These are phyloP conservation scores for Mrakiaceae sp. DNA, from an alignment of 1,284 basidiomycete species.

Conservation along the genomic window DNA sequence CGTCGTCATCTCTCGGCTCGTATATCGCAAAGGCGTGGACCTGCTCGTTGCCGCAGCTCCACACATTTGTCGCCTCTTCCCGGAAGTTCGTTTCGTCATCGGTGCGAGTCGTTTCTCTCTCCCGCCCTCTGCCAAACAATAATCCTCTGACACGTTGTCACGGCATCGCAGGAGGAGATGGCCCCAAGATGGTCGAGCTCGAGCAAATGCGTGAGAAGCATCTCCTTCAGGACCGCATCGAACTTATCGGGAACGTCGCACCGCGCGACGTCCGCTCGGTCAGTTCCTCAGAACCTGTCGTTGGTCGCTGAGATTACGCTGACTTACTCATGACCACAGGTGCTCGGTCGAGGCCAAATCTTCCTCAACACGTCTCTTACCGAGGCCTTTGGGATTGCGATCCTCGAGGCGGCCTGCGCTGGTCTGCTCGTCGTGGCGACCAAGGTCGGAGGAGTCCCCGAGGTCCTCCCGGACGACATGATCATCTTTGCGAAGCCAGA, in stretches of 20 bases:
- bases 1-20: slow-evolving; percentile 85
- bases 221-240: slow-evolving; percentile 78
- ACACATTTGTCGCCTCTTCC: slow-evolving; percentile 69
- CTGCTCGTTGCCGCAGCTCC: slow-evolving; percentile 86
- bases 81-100: slow-evolving; percentile 76
- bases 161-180: slow-evolving; percentile 60
- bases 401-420: slow-evolving; percentile 89
- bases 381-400: slow-evolving; percentile 91
- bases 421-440: slow-evolving; percentile 93
- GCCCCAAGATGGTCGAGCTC: slow-evolving; percentile 88
- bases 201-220: slow-evolving; percentile 92
- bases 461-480: slow-evolving; percentile 86
- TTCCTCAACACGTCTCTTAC: slow-evolving; percentile 94
- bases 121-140: too few relatives aligned
- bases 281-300: slow-evolving; percentile 25
- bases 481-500: slow-evolving; percentile 87
- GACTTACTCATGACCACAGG: slow-evolving; percentile 38
- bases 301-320: neutral
- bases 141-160: neutral
- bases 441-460: slow-evolving; percentile 87
- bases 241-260: slow-evolving; percentile 69
- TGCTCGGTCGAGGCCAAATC: slow-evolving; percentile 72
- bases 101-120: slow-evolving; percentile 41
- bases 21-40: slow-evolving; percentile 94
- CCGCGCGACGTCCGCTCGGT: slow-evolving; percentile 75